Evolutionary conservation across 2,329 filamentous ascomycete species (phyloP).

Genomic region (Epichloe festucae): DNA sequence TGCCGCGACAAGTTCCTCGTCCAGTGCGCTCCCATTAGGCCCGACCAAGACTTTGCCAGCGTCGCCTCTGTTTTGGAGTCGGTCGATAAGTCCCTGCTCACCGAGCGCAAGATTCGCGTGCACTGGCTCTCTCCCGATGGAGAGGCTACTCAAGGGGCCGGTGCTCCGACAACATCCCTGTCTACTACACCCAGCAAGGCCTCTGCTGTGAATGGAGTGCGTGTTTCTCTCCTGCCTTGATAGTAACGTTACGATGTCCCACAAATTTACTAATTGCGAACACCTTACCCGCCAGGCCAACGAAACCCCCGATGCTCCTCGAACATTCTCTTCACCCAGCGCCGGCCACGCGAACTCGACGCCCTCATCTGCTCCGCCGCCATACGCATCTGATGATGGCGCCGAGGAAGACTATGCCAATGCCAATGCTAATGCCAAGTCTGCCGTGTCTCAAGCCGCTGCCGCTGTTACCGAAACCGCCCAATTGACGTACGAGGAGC

Average conservation of each 20-base stretch:
- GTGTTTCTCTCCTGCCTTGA: slow-evolving; percentile 10
- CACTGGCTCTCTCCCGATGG: slow-evolving; percentile 60
- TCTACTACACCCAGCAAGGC: slow-evolving; percentile 32
- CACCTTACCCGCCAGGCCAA: slow-evolving; percentile 13
- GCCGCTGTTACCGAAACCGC: slow-evolving; percentile 34
- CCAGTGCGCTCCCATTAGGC: slow-evolving; percentile 73
- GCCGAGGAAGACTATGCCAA: slow-evolving; percentile 16
- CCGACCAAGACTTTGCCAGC: slow-evolving; percentile 72
- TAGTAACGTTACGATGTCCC: background rate
- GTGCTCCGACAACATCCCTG: slow-evolving; percentile 9
- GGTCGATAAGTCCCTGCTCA: slow-evolving; percentile 64
- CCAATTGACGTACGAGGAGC: slow-evolving; percentile 38
- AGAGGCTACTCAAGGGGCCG: slow-evolving; percentile 13
- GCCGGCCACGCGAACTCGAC: slow-evolving; percentile 18
- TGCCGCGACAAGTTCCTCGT: slow-evolving; percentile 98
- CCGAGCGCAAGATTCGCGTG: slow-evolving; percentile 94
- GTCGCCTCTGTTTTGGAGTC: slow-evolving; percentile 71
- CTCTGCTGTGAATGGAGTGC: slow-evolving; percentile 27
- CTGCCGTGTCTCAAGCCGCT: slow-evolving; percentile 25
- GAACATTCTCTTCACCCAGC: slow-evolving; percentile 32
- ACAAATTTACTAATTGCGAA: slow-evolving; percentile 2
- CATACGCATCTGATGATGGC: slow-evolving; percentile 22
- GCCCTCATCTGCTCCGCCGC: slow-evolving; percentile 19
- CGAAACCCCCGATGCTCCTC: slow-evolving; percentile 32
- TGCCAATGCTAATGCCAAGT: slow-evolving; percentile 13